Evolutionary conservation across 208 protist genomes (phyloP).

Genomic region (Trypanosoma melophagium): DNA sequence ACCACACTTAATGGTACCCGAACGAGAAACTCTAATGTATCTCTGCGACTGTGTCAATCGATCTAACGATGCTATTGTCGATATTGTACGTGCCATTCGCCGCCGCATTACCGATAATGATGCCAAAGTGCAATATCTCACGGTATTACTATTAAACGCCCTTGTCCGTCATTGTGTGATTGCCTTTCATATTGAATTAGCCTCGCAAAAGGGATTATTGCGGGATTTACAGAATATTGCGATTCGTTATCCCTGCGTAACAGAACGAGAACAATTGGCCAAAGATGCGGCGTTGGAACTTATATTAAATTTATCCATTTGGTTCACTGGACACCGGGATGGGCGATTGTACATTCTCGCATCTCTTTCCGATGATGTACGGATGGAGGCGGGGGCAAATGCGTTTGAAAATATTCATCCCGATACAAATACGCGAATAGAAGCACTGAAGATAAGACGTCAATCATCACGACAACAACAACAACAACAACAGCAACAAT

Average conservation of each 20-base stretch:
- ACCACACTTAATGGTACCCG: slow-evolving; percentile 48
- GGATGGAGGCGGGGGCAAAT: slow-evolving; percentile 53
- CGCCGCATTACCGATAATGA: slow-evolving; percentile 67
- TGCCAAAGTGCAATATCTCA: slow-evolving; percentile 70
- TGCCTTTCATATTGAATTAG: slow-evolving; percentile 65
- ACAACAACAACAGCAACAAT: slow-evolving; percentile 3
- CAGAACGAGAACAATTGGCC: slow-evolving; percentile 50
- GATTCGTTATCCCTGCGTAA: slow-evolving; percentile 37
- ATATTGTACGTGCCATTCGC: slow-evolving; percentile 78
- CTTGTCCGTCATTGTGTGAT: slow-evolving; percentile 66
- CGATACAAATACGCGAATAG: slow-evolving; percentile 41
- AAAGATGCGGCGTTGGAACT: slow-evolving; percentile 63
- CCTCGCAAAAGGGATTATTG: slow-evolving; percentile 71
- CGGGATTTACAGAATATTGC: slow-evolving; percentile 77
- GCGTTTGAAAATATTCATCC: slow-evolving; percentile 69
- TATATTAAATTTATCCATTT: slow-evolving; percentile 82
- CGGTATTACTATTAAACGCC: slow-evolving; percentile 60
- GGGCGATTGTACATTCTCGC: slow-evolving; percentile 56
- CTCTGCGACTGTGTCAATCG: slow-evolving; percentile 71
- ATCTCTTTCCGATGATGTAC: slow-evolving; percentile 67
- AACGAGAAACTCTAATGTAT: slow-evolving; percentile 65
- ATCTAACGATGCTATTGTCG: slow-evolving; percentile 46
- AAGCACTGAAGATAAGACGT: no score
- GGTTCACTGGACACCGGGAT: slow-evolving; percentile 78
- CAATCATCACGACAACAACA: slow-evolving; percentile 4